Evolutionary conservation across 1,284 basidiomycete species (phyloP).

Genomic region (Mycena citricolor): DNA sequence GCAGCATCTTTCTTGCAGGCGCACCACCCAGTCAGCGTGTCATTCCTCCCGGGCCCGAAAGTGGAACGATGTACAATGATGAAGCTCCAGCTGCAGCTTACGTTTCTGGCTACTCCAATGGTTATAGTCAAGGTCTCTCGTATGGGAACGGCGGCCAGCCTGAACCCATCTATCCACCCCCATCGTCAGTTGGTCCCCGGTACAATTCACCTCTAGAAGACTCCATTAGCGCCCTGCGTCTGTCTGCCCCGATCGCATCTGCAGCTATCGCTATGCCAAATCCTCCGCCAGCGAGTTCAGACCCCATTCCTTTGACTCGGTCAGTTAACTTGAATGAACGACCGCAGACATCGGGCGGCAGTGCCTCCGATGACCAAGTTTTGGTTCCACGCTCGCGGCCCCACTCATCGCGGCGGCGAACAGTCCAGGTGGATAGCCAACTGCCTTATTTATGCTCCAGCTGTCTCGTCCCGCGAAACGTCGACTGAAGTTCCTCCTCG

Average conservation of each 20-base stretch:
- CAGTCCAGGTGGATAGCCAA: conserved; percentile 17
- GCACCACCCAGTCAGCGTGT: conserved; percentile 20
- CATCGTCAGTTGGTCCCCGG: too few species aligned
- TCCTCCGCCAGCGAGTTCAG: too few species aligned
- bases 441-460: too few species aligned
- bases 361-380: conserved; percentile 5
- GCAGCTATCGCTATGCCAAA: conserved; percentile 18
- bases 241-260: conserved; percentile 10
- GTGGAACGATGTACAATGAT: conserved; percentile 4
- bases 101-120: conserved; percentile 17
- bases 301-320: too few species aligned
- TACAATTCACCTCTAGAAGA: conserved; percentile 15
- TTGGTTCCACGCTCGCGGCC: conserved; percentile 10
- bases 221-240: conserved; percentile 9
- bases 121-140: conserved; percentile 14
- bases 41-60: conserved; percentile 6
- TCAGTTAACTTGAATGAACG: too few species aligned
- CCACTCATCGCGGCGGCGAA: conserved; percentile 12
- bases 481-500: too few species aligned
- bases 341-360: too few species aligned
- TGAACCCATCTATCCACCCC: too few species aligned
- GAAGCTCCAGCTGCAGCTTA: conserved; percentile 16
- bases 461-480: too few species aligned
- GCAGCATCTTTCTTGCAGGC: conserved; percentile 19
- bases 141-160: too few species aligned